Evolutionary conservation across 164 flowering plant species (phyloP).

Genomic region (Cinnamomum chago): DNA sequence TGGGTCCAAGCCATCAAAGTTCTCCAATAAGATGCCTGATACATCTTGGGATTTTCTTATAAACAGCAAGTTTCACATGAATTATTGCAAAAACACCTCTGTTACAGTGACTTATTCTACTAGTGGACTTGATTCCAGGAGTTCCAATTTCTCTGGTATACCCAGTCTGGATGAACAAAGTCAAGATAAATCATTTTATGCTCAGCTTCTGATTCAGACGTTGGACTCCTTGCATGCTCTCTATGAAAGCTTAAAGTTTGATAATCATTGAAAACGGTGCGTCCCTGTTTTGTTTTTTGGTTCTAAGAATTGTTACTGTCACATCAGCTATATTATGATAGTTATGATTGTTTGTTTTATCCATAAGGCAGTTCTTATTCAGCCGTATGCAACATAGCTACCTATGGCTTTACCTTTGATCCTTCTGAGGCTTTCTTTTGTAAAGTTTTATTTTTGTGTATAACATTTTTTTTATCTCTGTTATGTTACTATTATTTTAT

Average conservation of each 20-base stretch:
- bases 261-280: conserved; percentile 77
- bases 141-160: conserved; percentile 20
- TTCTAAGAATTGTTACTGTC: background rate
- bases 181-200: conserved; percentile 31
- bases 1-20: conserved; percentile 7
- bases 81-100: conserved; percentile 31
- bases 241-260: conserved; percentile 82
- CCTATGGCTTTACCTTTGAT: background rate
- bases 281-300: background rate
- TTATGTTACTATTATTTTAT: too few species aligned
- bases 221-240: conserved; percentile 82
- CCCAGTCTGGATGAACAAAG: conserved; percentile 17
- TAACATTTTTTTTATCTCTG: background rate
- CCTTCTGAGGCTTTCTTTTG: background rate
- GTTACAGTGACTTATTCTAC: conserved; percentile 26
- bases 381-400: background rate
- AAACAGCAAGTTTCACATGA: conserved; percentile 65
- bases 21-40: conserved; percentile 16
- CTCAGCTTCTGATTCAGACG: conserved; percentile 48
- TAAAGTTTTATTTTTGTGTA: too few species aligned
- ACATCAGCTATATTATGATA: background rate
- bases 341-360: background rate
- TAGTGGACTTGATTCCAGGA: conserved; percentile 14
- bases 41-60: conserved; percentile 87
- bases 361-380: background rate